A percentile compares a stretch with the other conserved stretches of the same genome.
Conservation (phyloP, 805 yeast genomes). For the Candida tammaniensis region DNA sequence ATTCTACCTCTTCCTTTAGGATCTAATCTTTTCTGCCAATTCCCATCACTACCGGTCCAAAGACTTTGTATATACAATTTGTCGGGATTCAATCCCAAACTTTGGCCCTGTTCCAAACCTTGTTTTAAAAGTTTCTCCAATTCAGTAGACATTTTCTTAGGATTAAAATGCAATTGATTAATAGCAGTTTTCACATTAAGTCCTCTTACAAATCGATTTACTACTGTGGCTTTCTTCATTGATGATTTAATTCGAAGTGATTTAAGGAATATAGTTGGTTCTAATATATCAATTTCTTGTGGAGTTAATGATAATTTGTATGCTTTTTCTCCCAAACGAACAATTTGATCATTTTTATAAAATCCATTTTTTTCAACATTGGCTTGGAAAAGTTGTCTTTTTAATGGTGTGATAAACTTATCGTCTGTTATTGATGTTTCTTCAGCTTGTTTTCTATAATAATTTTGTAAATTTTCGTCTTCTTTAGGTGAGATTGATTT, state of each 20-base stretch:
- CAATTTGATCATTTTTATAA: conserved; percentile 59
- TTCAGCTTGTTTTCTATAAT: conserved; percentile 42
- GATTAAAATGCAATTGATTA: conserved; percentile 86
- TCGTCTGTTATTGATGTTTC: conserved; percentile 47
- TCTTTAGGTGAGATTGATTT: conserved; percentile 24
- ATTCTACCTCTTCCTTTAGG: conserved; percentile 87
- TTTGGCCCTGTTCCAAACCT: conserved; percentile 68
- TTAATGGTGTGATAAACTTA: conserved; percentile 67
- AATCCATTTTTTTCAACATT: conserved; percentile 64
- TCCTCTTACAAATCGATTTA: conserved; percentile 72
- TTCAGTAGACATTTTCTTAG: conserved; percentile 76
- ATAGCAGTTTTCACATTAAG: conserved; percentile 75
- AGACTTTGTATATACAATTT: conserved; percentile 71
- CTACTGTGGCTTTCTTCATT: conserved; percentile 80
- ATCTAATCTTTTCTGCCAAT: conserved; percentile 67
- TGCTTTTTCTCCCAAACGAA: conserved; percentile 41
- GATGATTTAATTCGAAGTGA: conserved; percentile 85
- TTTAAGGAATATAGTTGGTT: conserved; percentile 81
- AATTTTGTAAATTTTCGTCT: conserved; percentile 46
- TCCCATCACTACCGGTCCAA: conserved; percentile 92
- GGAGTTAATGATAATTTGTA: conserved; percentile 57
- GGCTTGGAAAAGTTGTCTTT: conserved; percentile 57
- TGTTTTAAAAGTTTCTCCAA: conserved; percentile 70
- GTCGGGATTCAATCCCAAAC: conserved; percentile 55
- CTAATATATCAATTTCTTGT: conserved; percentile 73